Percentiles rank a stretch among this genome's conserved stretches.
These are phyloP conservation scores for Alternaria panax DNA, from an alignment of 2,329 filamentous ascomycete species.

Conservation along the genomic window DNA sequence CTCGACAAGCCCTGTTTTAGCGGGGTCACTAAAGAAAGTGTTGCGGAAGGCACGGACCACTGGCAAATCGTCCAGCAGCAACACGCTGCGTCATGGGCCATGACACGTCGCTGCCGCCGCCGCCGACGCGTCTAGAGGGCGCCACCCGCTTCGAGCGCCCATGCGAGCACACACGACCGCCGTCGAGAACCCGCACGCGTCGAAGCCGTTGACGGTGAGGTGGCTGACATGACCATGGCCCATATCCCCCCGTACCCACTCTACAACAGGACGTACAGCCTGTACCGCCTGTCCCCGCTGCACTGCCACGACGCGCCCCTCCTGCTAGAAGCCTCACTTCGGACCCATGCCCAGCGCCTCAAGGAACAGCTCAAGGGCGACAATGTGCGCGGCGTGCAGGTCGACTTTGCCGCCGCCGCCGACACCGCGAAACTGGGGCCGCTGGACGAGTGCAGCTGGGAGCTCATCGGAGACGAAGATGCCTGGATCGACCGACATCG, in stretches of 20 bases:
- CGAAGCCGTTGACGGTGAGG: not conserved
- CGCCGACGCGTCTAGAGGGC: conserved; percentile 9
- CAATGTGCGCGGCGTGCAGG: conserved; percentile 55
- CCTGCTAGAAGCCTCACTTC: conserved; percentile 49
- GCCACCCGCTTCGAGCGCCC: not conserved
- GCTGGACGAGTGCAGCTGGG: conserved; percentile 58
- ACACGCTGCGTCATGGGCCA: conserved; percentile 23
- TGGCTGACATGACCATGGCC: conserved; percentile 34
- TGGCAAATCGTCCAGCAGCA: not conserved
- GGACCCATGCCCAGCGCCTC: conserved; percentile 57
- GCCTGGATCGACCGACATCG: conserved; percentile 50
- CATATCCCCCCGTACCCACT: conserved; percentile 54
- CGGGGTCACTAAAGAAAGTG: conserved; percentile 21
- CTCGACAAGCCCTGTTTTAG: conserved; percentile 19
- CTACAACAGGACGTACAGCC: conserved; percentile 62
- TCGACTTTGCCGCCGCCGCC: conserved; percentile 48
- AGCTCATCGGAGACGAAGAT: conserved; percentile 51
- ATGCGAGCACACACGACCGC: not conserved
- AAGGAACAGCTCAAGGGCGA: conserved; percentile 60
- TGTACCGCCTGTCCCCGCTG: conserved; percentile 63
- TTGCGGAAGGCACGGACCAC: conserved; percentile 8
- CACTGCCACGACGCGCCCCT: conserved; percentile 54
- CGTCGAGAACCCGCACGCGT: not conserved
- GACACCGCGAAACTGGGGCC: conserved; percentile 56
- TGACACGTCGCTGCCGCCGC: not conserved